Conservation (phyloP, 2,329 filamentous ascomycete genomes). For the Hypoxylon sp. region DNA sequence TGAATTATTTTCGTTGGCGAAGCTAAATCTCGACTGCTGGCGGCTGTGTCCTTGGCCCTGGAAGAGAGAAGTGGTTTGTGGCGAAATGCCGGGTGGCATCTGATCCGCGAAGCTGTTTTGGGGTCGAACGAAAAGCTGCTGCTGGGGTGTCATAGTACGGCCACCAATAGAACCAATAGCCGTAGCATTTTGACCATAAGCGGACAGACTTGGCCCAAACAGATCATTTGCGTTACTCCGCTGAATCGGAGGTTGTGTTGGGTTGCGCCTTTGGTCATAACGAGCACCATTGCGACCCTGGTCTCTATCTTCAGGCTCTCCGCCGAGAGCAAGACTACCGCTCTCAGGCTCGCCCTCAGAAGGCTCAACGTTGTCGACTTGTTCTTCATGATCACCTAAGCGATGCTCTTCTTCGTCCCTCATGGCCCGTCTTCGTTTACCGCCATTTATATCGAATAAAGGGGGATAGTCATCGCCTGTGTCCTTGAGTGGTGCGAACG, state of each 20-base stretch:
- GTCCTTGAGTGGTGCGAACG: slow-evolving; percentile 52
- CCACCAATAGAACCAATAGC: slow-evolving; percentile 72
- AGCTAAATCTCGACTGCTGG: slow-evolving; percentile 89
- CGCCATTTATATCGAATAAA: slow-evolving; percentile 85
- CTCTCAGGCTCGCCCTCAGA: slow-evolving; percentile 84
- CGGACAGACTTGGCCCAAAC: slow-evolving; percentile 67
- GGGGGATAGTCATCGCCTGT: slow-evolving; percentile 69
- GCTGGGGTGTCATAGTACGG: slow-evolving; percentile 84
- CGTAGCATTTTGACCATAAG: slow-evolving; percentile 63
- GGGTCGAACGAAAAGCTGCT: slow-evolving; percentile 78
- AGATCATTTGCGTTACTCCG: slow-evolving; percentile 67
- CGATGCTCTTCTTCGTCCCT: slow-evolving; percentile 76
- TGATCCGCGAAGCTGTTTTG: slow-evolving; percentile 71
- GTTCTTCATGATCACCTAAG: slow-evolving; percentile 63
- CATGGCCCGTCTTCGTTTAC: slow-evolving; percentile 82
- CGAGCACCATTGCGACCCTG: slow-evolving; percentile 63
- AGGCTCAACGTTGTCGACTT: slow-evolving; percentile 59
- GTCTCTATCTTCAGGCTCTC: slow-evolving; percentile 89
- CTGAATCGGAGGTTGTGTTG: slow-evolving; percentile 83
- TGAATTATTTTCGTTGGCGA: slow-evolving; percentile 79
- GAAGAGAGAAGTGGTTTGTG: slow-evolving; percentile 64
- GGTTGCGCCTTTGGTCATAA: slow-evolving; percentile 72
- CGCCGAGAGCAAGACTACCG: slow-evolving; percentile 87
- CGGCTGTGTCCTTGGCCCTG: slow-evolving; percentile 78
- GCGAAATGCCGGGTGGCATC: slow-evolving; percentile 70